Base-by-base conservation (phyloP, 2,329 filamentous ascomycete genomes). In the Ophiocordyceps australis region DNA sequence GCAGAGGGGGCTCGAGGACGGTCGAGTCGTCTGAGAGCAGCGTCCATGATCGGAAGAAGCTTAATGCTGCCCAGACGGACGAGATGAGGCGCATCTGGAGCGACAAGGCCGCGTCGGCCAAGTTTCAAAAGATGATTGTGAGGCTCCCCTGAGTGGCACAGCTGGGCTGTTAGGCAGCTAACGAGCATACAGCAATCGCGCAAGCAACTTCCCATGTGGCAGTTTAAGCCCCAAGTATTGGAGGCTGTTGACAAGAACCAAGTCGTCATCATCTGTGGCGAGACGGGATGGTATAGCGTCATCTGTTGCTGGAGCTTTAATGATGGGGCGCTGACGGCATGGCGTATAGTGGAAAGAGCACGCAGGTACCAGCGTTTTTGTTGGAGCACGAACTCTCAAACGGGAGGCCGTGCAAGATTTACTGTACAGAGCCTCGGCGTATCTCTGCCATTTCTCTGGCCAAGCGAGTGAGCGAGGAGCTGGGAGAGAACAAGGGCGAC, bases 361-460 rank as follows among this genome's bases (percentile, higher is more conserved):
- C 89, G 0, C 89, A 98, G 42, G 77, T 94, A n/a, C 89, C 89
- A 5, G 75, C 85, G 1, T 95, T 91, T 43, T 68, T 98, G 28
- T 59, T 98, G 7, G 89, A 98, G 47, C 71, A 93, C 40, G 76
- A 94, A 42, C 64, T 98, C 25, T 67, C 71, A 4, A 67, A 75
- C 33, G 86, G 85, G 5, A 75, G 72, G 35, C 58, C 70, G 5
- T 95, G 85, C 52, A 94, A 92, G 42, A 74, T 98, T 9, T 95
- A 86, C 46, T 93, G 89, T 45, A 94, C 89, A 0, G 85, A 98
- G 45, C 89, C 89, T 19, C 73, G 89, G 22, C 74, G 89, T 45
- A 98, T 98, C 33, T 98, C 89, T 11, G 89, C 89, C 8, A 86
- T 98, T 21, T 95, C 89, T 10, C 59, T 98, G 24, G 89, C 89